Conservation (phyloP, 2,329 filamentous ascomycete species). For the Colletotrichum cereale region DNA sequence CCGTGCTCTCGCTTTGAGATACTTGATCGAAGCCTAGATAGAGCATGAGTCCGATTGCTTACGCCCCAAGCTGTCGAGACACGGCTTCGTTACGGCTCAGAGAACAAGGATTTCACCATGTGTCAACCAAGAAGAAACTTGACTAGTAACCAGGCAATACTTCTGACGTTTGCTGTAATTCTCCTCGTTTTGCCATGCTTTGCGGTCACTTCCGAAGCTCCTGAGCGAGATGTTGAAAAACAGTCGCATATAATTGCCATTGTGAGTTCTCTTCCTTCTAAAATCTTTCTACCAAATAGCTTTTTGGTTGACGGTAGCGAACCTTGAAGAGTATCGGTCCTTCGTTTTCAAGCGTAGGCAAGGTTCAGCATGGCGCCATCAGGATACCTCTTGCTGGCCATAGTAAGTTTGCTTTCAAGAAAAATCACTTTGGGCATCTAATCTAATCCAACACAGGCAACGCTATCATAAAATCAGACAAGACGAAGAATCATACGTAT, state of each 20-base stretch:
- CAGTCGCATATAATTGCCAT: background rate
- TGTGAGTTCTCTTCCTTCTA: conserved; percentile 9
- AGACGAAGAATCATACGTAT: background rate
- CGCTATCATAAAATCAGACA: background rate
- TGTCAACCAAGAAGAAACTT: background rate
- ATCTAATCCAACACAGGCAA: background rate
- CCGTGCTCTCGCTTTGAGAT: background rate
- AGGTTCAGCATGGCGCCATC: background rate
- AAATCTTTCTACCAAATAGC: too few relatives aligned
- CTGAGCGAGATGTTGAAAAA: background rate
- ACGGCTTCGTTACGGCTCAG: background rate
- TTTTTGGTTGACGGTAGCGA: background rate
- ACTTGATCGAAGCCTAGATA: background rate
- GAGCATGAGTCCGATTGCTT: background rate
- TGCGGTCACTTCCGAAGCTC: background rate
- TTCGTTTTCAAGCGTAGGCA: conserved; percentile 4
- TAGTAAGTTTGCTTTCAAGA: background rate
- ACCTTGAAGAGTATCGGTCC: background rate
- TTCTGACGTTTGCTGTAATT: background rate
- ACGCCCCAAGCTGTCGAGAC: background rate
- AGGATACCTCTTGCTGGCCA: conserved; percentile 2
- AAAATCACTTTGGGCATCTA: background rate
- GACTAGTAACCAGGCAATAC: too few relatives aligned
- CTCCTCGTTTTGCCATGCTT: background rate
- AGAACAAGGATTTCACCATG: background rate